Evolutionary conservation across 2,329 filamentous ascomycete genomes (phyloP).

Genomic region (Plenodomus lindquistii): DNA sequence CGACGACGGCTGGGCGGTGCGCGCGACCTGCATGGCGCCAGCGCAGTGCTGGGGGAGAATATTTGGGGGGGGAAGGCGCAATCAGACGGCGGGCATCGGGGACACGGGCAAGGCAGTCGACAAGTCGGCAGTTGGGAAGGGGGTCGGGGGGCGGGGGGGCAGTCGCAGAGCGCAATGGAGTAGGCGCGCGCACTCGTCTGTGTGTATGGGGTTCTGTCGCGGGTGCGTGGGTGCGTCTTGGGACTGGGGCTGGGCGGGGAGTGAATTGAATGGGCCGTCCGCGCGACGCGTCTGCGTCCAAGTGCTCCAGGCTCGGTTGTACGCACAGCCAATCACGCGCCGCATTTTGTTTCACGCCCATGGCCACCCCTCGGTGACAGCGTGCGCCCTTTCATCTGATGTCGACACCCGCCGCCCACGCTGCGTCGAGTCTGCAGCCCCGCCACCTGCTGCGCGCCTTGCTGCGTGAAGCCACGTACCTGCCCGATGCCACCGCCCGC

Average conservation of each 20-base stretch:
- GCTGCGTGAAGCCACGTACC: constrained; percentile 63
- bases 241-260: constrained; percentile 12
- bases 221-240: not conserved
- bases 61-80: constrained; percentile 6
- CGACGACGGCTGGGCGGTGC: constrained; percentile 30
- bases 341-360: constrained; percentile 3
- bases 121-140: constrained; percentile 1
- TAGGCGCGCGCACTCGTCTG: not conserved
- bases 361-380: not conserved
- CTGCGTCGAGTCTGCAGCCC: constrained; percentile 26
- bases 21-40: constrained; percentile 42
- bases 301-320: constrained; percentile 20
- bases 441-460: constrained; percentile 59
- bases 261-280: constrained; percentile 16
- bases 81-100: constrained; percentile 23
- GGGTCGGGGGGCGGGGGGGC: constrained; percentile 2
- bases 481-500: constrained; percentile 61
- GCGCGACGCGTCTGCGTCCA: not conserved
- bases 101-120: constrained; percentile 1
- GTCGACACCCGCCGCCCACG: constrained; percentile 13
- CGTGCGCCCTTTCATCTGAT: constrained; percentile 6
- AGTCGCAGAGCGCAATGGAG: not conserved
- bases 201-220: not conserved
- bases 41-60: constrained; percentile 17
- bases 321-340: constrained; percentile 24